A percentile compares a stretch with the other conserved stretches of the same genome.
phyloP scores from a whole-genome alignment of 495 filamentous ascomycete species.

The Podospora bellae-mahoneyi region DNA sequence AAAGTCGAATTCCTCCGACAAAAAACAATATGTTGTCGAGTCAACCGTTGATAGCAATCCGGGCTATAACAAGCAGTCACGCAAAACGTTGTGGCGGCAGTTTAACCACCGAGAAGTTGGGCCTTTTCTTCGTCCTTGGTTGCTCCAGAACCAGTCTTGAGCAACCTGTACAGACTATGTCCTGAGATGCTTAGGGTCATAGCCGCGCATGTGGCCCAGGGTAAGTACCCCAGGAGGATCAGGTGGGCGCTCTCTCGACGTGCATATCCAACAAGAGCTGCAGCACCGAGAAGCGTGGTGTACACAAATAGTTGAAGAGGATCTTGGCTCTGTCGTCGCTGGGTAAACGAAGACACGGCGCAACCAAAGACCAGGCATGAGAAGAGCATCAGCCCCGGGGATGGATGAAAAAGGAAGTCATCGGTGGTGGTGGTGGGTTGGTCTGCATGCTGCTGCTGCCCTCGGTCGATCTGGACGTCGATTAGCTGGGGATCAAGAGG shows the following conservation, averaged over 20 bases:
- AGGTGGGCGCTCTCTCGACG: constrained; percentile 35
- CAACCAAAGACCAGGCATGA: constrained; percentile 47
- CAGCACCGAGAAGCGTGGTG: constrained; percentile 31
- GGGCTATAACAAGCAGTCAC: background rate
- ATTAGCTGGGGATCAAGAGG: constrained; percentile 6
- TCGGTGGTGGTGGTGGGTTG: background rate
- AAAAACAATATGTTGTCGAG: background rate
- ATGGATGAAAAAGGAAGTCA: constrained; percentile 31
- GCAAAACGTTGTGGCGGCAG: background rate
- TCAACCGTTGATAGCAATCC: background rate
- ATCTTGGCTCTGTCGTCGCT: constrained; percentile 42
- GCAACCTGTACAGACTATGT: constrained; percentile 19
- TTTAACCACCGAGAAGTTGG: constrained; percentile 13
- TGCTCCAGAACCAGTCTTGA: background rate
- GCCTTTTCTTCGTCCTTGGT: constrained; percentile 22
- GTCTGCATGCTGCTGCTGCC: constrained; percentile 2
- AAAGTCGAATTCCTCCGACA: background rate
- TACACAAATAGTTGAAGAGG: constrained; percentile 40
- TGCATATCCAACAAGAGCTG: constrained; percentile 31
- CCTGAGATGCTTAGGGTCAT: constrained; percentile 38
- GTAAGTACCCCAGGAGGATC: constrained; percentile 43
- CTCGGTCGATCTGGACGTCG: background rate
- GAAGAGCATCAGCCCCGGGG: constrained; percentile 40
- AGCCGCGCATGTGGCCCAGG: constrained; percentile 41
- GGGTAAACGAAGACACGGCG: constrained; percentile 44